These are phyloP conservation scores for Aspergillus arachidicola DNA, from an alignment of 2,329 filamentous ascomycete species.

Conservation along the genomic window DNA sequence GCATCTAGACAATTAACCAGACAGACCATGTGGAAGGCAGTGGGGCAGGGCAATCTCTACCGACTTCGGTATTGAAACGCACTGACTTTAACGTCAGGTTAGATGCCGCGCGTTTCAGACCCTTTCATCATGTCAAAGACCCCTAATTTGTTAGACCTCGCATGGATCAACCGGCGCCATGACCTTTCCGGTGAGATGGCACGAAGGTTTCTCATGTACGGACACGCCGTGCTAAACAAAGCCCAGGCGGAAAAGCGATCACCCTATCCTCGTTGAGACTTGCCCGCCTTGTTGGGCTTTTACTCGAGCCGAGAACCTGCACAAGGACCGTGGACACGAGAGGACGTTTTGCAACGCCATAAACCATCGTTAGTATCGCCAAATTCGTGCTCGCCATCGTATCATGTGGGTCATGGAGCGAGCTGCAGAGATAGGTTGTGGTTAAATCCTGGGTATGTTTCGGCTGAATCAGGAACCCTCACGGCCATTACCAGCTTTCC, in stretches of 20 bases:
- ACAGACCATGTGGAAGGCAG: slow-evolving; percentile 24
- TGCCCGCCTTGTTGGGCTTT: neutral
- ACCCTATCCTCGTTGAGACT: neutral
- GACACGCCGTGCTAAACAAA: neutral
- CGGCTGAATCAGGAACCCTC: slow-evolving; percentile 6
- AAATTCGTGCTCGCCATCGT: neutral
- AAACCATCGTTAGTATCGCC: neutral
- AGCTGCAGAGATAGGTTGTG: neutral
- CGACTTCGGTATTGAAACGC: slow-evolving; percentile 13
- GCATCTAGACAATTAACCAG: slow-evolving; percentile 6
- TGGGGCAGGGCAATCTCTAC: slow-evolving; percentile 21
- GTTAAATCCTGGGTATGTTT: neutral
- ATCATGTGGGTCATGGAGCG: neutral
- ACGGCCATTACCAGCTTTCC: neutral
- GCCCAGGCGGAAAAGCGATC: neutral
- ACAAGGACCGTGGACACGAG: slow-evolving; percentile 12
- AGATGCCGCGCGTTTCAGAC: slow-evolving; percentile 29
- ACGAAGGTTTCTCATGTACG: slow-evolving; percentile 3
- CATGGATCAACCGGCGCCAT: slow-evolving; percentile 18
- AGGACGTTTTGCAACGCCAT: neutral
- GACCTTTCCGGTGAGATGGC: slow-evolving; percentile 15
- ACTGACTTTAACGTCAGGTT: slow-evolving; percentile 12
- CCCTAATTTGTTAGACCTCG: slow-evolving; percentile 17
- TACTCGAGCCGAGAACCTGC: slow-evolving; percentile 3
- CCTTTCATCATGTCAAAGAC: slow-evolving; percentile 2